Conservation (phyloP, 225 moss, liverwort and hornwort species). For the Antitrichia curtipendula region DNA sequence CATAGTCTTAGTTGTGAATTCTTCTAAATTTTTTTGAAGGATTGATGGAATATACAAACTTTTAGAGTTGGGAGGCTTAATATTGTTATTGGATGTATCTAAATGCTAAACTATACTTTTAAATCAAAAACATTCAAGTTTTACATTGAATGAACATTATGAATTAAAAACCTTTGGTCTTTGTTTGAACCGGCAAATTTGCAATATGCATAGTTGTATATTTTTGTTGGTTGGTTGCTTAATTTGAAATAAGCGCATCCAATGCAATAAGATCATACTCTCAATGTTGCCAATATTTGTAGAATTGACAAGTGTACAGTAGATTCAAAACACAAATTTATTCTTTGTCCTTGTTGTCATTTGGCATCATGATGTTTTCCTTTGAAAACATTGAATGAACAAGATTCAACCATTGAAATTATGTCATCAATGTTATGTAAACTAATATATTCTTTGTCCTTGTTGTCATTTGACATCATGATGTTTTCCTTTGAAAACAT, state of each 20-base stretch:
- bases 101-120: neutral
- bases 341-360: neutral
- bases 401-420: neutral
- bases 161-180: neutral
- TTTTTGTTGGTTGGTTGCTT: neutral
- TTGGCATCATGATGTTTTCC: neutral
- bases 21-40: neutral
- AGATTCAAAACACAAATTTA: neutral
- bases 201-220: neutral
- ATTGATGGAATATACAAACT: neutral
- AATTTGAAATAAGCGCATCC: no score
- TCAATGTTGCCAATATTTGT: neutral
- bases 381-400: neutral
- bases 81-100: neutral
- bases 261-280: neutral
- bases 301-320: neutral
- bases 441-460: neutral
- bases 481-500: neutral
- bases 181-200: neutral
- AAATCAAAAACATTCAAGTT: neutral
- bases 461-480: neutral
- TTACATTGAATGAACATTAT: neutral
- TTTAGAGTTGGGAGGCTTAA: neutral
- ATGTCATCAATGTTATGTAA: neutral
- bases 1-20: neutral